Percentiles rank a stretch among this genome's conserved stretches.
phyloP scores from a whole-genome alignment of 345 rosid species.

The Microthlaspi erraticum region DNA sequence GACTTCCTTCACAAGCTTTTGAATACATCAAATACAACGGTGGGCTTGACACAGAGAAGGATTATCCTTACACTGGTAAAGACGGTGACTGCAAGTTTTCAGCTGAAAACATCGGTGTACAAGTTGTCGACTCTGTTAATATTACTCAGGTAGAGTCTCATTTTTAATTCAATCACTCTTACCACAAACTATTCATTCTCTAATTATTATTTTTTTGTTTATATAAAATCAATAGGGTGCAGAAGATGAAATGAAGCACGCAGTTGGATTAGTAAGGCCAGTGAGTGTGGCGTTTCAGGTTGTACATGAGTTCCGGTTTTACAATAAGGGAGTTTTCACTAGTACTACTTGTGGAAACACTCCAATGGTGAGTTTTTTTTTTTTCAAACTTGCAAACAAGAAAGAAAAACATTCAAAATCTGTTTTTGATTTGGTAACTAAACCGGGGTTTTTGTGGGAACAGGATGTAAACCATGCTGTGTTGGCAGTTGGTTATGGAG shows the following conservation, averaged over 20 bases:
- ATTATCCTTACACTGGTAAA: slow-evolving; percentile 75
- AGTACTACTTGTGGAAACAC: slow-evolving; percentile 66
- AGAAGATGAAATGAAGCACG: slow-evolving; percentile 85
- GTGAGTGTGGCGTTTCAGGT: slow-evolving; percentile 93
- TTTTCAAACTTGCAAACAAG: too few relatives aligned
- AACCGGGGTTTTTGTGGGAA: slow-evolving; percentile 8
- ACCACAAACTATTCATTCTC: not conserved
- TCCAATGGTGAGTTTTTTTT: slow-evolving; percentile 57
- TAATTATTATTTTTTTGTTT: not conserved
- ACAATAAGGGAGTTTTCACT: slow-evolving; percentile 79
- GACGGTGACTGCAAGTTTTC: slow-evolving; percentile 77
- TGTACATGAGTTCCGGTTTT: slow-evolving; percentile 57
- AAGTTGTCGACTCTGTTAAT: slow-evolving; percentile 70
- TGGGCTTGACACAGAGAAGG: slow-evolving; percentile 86
- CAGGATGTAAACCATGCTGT: slow-evolving; percentile 98
- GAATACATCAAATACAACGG: slow-evolving; percentile 93
- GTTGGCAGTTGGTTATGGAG: slow-evolving; percentile 88
- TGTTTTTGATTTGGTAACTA: not conserved
- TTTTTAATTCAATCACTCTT: not conserved
- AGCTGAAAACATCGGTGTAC: slow-evolving; percentile 74
- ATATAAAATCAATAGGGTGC: slow-evolving; percentile 57
- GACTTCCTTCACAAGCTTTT: slow-evolving; percentile 94
- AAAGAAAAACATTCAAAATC: too few relatives aligned
- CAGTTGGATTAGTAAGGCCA: slow-evolving; percentile 79
- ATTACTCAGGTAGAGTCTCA: slow-evolving; percentile 66